phyloP scores from a whole-genome alignment of 2,329 filamentous ascomycete species.

The Penicillium expansum region DNA sequence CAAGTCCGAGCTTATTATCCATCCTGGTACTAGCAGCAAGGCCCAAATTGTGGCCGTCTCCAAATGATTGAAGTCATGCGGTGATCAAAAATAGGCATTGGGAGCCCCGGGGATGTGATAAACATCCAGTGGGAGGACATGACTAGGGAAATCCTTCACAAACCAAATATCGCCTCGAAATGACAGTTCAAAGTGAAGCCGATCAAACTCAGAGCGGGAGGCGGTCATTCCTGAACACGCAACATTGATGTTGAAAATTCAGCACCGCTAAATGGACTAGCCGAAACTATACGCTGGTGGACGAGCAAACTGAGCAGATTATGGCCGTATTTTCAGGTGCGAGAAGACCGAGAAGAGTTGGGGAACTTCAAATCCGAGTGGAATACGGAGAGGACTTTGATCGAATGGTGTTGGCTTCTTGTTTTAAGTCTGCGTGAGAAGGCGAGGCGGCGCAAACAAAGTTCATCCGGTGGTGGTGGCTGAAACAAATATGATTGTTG shows the following conservation, averaged over 20 bases:
- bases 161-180: conserved; percentile 27
- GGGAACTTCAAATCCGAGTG: conserved; percentile 16
- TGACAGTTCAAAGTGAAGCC: conserved; percentile 9
- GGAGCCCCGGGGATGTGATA: conserved; percentile 21
- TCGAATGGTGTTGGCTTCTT: conserved; percentile 19
- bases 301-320: conserved; percentile 14
- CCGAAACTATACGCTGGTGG: conserved; percentile 29
- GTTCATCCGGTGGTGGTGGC: conserved; percentile 11
- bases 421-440: conserved; percentile 17
- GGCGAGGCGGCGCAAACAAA: conserved; percentile 9
- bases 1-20: conserved; percentile 18
- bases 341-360: conserved; percentile 10
- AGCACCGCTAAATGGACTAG: conserved; percentile 16
- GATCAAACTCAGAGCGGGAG: conserved; percentile 4
- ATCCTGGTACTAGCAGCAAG: conserved; percentile 9
- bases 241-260: conserved; percentile 21
- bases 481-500: background rate
- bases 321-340: conserved; percentile 19
- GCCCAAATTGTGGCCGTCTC: conserved; percentile 22
- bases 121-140: conserved; percentile 29
- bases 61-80: conserved; percentile 25
- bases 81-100: conserved; percentile 28
- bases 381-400: conserved; percentile 19
- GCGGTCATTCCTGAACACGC: conserved; percentile 25
- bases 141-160: conserved; percentile 17